phyloP scores from a whole-genome alignment of 2,329 filamentous ascomycete genomes.

The Grosmannia clavigera region DNA sequence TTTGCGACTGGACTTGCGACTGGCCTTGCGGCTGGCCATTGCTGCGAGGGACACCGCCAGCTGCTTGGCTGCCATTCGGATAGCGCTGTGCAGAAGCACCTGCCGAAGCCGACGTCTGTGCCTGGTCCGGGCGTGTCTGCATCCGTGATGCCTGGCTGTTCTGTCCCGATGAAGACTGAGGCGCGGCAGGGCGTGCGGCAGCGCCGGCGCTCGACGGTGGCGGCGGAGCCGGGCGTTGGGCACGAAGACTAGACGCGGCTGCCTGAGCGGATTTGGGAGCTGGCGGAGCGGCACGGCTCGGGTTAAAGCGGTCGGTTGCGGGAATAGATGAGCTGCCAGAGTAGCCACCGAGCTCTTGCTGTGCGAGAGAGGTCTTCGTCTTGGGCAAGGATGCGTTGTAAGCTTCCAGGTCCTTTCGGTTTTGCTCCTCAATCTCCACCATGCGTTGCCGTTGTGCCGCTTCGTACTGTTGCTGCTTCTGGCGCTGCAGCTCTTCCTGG shows the following conservation, averaged over 20 bases:
- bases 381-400: constrained; percentile 87
- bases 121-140: constrained; percentile 34
- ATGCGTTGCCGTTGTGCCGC: constrained; percentile 40
- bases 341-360: constrained; percentile 71
- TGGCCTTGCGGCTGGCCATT: constrained; percentile 35
- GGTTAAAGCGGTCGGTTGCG: constrained; percentile 63
- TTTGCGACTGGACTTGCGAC: constrained; percentile 16
- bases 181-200: constrained; percentile 31
- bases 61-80: constrained; percentile 40
- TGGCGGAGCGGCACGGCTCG: constrained; percentile 70
- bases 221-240: constrained; percentile 68
- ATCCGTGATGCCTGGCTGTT: constrained; percentile 27
- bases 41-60: constrained; percentile 33
- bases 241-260: constrained; percentile 44
- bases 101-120: constrained; percentile 14
- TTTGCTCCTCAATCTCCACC: constrained; percentile 50
- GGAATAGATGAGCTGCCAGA: constrained; percentile 35
- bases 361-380: constrained; percentile 64
- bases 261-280: constrained; percentile 51
- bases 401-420: constrained; percentile 65
- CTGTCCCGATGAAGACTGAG: constrained; percentile 35
- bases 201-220: constrained; percentile 34
- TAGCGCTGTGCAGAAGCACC: constrained; percentile 39
- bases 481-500: constrained; percentile 42
- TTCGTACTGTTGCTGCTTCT: constrained; percentile 49